Evolutionary conservation across 2,329 filamentous ascomycete genomes (phyloP).

Genomic region (Exophiala oligosperma): DNA sequence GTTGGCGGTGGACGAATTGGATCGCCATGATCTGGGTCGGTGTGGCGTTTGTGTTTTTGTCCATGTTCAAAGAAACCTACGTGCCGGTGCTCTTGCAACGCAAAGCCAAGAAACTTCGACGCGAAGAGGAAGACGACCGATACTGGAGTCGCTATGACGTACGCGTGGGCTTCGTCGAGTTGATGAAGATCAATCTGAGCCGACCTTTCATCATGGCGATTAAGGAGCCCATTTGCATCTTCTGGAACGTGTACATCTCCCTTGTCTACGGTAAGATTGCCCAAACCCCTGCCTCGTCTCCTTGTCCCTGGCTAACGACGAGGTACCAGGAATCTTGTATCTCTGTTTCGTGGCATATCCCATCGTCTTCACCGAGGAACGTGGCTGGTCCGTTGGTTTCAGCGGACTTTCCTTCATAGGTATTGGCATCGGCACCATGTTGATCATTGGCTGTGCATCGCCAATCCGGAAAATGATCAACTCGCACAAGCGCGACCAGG

Average conservation of each 20-base stretch:
- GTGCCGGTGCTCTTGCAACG: slow-evolving; percentile 67
- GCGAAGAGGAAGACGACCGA: slow-evolving; percentile 67
- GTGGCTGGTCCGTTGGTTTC: slow-evolving; percentile 74
- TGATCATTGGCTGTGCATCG: slow-evolving; percentile 60
- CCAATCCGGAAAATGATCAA: slow-evolving; percentile 77
- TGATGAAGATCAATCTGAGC: slow-evolving; percentile 73
- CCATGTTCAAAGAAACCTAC: slow-evolving; percentile 72
- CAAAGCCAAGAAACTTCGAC: slow-evolving; percentile 64
- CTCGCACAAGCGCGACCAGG: slow-evolving; percentile 69
- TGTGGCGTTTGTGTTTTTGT: slow-evolving; percentile 59
- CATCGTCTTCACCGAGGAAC: slow-evolving; percentile 72
- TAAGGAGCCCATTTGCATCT: slow-evolving; percentile 84
- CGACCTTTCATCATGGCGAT: slow-evolving; percentile 75
- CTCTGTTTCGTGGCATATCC: slow-evolving; percentile 91
- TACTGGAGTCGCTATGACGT: slow-evolving; percentile 83
- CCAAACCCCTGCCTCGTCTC: neutral
- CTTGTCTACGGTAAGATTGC: slow-evolving; percentile 64
- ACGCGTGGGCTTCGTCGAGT: slow-evolving; percentile 60
- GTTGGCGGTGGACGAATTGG: slow-evolving; percentile 90
- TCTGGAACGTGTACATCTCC: slow-evolving; percentile 70
- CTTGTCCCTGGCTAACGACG: neutral
- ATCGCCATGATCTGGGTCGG: slow-evolving; percentile 72
- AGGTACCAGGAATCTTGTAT: slow-evolving; percentile 66
- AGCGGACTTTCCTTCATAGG: slow-evolving; percentile 78
- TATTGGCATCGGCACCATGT: slow-evolving; percentile 59